A percentile compares a stretch with the other conserved stretches of the same genome.
phyloP scores from a whole-genome alignment of 2,329 filamentous ascomycete species.

The Phialocephala subalpina region DNA sequence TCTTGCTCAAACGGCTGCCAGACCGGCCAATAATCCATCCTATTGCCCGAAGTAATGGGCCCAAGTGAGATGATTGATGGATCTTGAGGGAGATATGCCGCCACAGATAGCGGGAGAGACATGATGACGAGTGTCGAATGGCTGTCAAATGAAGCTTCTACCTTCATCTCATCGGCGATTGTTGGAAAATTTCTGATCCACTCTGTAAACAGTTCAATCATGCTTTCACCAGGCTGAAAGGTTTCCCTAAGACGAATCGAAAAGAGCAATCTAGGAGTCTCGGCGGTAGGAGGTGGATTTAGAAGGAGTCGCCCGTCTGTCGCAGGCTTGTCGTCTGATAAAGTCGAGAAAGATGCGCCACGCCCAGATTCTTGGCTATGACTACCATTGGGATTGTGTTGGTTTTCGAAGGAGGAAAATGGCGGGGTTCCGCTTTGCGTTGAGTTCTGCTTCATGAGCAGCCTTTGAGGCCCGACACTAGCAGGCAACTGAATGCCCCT shows the following conservation, averaged over 20 bases:
- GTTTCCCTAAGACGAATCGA: slow-evolving; percentile 20
- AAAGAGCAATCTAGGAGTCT: slow-evolving; percentile 21
- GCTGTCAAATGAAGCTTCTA: slow-evolving; percentile 22
- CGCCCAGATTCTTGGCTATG: neutral
- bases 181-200: slow-evolving; percentile 25
- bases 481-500: slow-evolving; percentile 22
- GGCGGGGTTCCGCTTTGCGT: neutral
- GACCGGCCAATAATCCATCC: too few species aligned
- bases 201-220: slow-evolving; percentile 23
- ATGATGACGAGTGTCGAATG: slow-evolving; percentile 19
- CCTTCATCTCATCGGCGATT: slow-evolving; percentile 23
- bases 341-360: neutral
- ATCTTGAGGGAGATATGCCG: slow-evolving; percentile 20
- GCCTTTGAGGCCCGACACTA: slow-evolving; percentile 4
- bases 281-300: neutral
- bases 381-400: neutral
- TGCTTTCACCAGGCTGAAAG: slow-evolving; percentile 18
- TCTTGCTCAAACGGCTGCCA: too few species aligned
- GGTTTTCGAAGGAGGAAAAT: too few species aligned
- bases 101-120: slow-evolving; percentile 14
- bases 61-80: slow-evolving; percentile 18
- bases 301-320: too few species aligned
- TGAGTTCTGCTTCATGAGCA: neutral
- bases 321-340: neutral
- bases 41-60: slow-evolving; percentile 19